phyloP scores from a whole-genome alignment of 257 asterid species.

The Ilex asprella region DNA sequence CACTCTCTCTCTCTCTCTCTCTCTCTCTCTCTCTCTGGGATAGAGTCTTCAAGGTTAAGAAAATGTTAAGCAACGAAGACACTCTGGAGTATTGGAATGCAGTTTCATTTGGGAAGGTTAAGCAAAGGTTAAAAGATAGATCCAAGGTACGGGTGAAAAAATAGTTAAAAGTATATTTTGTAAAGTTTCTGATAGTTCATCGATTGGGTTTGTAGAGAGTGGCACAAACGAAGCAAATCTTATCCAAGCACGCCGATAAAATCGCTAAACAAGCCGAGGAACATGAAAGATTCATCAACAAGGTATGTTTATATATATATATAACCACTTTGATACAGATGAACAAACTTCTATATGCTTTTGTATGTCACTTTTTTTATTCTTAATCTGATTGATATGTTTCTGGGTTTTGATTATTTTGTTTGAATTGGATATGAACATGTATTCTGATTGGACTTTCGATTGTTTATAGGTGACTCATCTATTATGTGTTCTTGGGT shows the following conservation, averaged over 20 bases:
- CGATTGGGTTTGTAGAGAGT: conserved; percentile 46
- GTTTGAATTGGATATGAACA: background rate
- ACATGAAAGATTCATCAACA: conserved; percentile 84
- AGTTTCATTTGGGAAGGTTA: conserved; percentile 40
- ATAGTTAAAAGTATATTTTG: no score
- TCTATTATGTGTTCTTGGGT: conserved; percentile 88
- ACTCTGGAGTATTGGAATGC: conserved; percentile 44
- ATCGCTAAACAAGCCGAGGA: conserved; percentile 96
- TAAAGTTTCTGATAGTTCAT: no score
- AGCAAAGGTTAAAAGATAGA: conserved; percentile 60
- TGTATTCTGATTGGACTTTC: background rate
- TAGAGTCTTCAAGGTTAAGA: background rate
- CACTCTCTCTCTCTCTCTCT: background rate
- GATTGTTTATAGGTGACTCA: conserved; percentile 61
- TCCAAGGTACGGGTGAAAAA: conserved; percentile 44
- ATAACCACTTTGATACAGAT: no score
- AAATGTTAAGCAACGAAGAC: conserved; percentile 59
- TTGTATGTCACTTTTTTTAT: no score
- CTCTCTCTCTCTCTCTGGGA: background rate
- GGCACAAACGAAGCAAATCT: conserved; percentile 70
- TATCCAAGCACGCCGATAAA: conserved; percentile 62
- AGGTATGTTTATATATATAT: conserved; percentile 32
- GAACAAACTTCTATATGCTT: no score
- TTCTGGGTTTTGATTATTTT: no score
- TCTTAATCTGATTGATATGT: no score